Conservation (phyloP, 345 rosid genomes). For the Populus simonii region DNA sequence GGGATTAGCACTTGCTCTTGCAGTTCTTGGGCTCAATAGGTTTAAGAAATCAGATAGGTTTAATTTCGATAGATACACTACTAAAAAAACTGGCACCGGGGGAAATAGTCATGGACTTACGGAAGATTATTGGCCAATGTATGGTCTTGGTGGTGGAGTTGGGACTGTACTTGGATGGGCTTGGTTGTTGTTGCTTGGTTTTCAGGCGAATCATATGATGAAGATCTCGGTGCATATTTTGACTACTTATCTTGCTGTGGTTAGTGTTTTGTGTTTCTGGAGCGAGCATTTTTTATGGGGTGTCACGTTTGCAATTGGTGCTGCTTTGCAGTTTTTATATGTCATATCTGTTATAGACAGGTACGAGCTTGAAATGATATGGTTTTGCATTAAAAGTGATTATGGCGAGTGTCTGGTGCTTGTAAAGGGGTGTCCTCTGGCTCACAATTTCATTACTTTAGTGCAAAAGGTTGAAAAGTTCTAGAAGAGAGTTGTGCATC, state of each 20-base stretch:
- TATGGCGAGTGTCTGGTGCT: not conserved
- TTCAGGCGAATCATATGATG: conserved; percentile 76
- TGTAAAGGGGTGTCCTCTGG: not conserved
- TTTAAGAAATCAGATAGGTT: conserved; percentile 71
- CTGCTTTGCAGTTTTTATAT: conserved; percentile 84
- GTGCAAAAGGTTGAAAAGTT: not conserved
- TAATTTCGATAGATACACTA: conserved; percentile 60
- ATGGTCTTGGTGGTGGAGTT: conserved; percentile 74
- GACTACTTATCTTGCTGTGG: conserved; percentile 85
- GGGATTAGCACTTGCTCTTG: conserved; percentile 56
- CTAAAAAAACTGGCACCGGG: conserved; percentile 26
- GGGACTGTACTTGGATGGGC: conserved; percentile 69
- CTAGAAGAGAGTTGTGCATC: not conserved
- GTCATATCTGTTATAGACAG: conserved; percentile 94
- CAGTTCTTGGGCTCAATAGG: conserved; percentile 68
- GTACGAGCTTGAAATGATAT: conserved; percentile 29
- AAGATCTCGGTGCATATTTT: conserved; percentile 85
- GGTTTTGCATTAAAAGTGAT: not conserved
- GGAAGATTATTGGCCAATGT: conserved; percentile 89
- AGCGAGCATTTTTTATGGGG: conserved; percentile 65
- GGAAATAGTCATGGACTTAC: conserved; percentile 47
- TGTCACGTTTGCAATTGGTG: conserved; percentile 72
- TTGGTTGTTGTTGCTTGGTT: conserved; percentile 79
- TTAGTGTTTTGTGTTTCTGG: conserved; percentile 94
- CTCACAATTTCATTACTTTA: conserved; percentile 1